Percentiles rank a stretch among this genome's conserved stretches.
Evolutionary conservation across 2,329 filamentous ascomycete species (phyloP).

Genomic region (Botrytis galanthina): DNA sequence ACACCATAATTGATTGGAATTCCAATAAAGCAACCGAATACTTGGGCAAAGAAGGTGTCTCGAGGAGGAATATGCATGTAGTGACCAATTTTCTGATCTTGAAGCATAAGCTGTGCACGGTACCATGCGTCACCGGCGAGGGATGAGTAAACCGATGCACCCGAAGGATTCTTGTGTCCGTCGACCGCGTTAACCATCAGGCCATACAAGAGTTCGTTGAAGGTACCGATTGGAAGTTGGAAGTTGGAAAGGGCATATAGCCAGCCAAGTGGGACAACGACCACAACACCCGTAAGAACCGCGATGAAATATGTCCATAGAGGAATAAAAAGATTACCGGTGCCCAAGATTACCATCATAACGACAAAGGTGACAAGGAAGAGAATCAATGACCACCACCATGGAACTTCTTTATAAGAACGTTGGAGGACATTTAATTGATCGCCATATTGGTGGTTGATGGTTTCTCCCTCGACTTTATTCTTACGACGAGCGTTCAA

Average conservation of each 20-base stretch:
- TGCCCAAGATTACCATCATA: slow-evolving; percentile 51
- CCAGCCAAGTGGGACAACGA: slow-evolving; percentile 58
- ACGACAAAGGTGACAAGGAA: slow-evolving; percentile 50
- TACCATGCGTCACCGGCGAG: slow-evolving; percentile 64
- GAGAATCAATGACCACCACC: slow-evolving; percentile 56
- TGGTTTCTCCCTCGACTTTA: slow-evolving; percentile 33
- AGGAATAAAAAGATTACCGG: slow-evolving; percentile 55
- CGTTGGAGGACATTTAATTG: slow-evolving; percentile 59
- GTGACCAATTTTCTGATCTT: slow-evolving; percentile 63
- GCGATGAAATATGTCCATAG: slow-evolving; percentile 60
- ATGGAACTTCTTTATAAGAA: slow-evolving; percentile 55
- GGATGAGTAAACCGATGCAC: slow-evolving; percentile 55
- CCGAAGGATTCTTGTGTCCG: slow-evolving; percentile 54
- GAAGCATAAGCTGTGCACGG: slow-evolving; percentile 55
- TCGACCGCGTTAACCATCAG: slow-evolving; percentile 54
- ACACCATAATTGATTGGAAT: slow-evolving; percentile 61
- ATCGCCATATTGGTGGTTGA: slow-evolving; percentile 57
- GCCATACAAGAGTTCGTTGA: slow-evolving; percentile 60
- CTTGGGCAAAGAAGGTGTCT: slow-evolving; percentile 58
- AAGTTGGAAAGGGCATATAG: slow-evolving; percentile 59
- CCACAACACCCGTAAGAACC: slow-evolving; percentile 51
- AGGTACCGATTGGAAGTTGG: slow-evolving; percentile 52
- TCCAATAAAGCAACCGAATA: slow-evolving; percentile 57
- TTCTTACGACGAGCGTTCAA: slow-evolving; percentile 42
- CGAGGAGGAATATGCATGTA: slow-evolving; percentile 62